Conservation (phyloP, 2,329 filamentous ascomycete species). For the Penicillium oxalicum region DNA sequence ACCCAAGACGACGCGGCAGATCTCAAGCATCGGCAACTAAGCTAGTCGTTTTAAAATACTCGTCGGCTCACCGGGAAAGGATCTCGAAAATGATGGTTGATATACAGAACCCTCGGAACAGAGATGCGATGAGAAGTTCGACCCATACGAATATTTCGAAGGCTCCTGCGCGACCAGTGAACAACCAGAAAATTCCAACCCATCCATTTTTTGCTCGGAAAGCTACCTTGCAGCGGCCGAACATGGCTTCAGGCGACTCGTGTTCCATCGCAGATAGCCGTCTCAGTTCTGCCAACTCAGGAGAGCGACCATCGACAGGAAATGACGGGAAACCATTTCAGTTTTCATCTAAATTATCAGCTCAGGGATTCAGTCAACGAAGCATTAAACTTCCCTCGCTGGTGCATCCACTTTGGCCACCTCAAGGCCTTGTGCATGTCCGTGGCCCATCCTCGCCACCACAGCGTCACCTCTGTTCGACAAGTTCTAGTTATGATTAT, state of each 20-base stretch:
- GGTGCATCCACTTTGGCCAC: conserved; percentile 36
- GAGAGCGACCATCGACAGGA: neutral
- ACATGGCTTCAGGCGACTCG: neutral
- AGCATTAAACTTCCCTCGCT: conserved; percentile 27
- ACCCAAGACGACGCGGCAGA: conserved; percentile 32
- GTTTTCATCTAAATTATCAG: conserved; percentile 1
- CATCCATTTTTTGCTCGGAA: conserved; percentile 68
- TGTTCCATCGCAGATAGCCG: neutral
- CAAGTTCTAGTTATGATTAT: conserved; percentile 11
- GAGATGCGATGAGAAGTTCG: conserved; percentile 19
- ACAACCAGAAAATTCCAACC: conserved; percentile 41
- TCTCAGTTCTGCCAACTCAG: neutral
- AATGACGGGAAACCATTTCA: conserved; percentile 2
- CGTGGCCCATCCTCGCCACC: conserved; percentile 38
- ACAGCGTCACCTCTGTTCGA: neutral
- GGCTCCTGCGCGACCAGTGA: conserved; percentile 8
- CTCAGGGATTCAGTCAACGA: conserved; percentile 17
- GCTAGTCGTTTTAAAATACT: conserved; percentile 57
- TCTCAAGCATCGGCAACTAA: conserved; percentile 19
- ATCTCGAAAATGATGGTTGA: conserved; percentile 58
- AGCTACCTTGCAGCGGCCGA: conserved; percentile 24
- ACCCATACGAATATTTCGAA: conserved; percentile 15
- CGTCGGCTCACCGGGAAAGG: conserved; percentile 40
- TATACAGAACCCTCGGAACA: conserved; percentile 48
- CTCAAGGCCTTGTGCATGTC: conserved; percentile 40